Base-by-base conservation (phyloP, 1,284 basidiomycete genomes). In the Veloporphyrellus conicus region DNA sequence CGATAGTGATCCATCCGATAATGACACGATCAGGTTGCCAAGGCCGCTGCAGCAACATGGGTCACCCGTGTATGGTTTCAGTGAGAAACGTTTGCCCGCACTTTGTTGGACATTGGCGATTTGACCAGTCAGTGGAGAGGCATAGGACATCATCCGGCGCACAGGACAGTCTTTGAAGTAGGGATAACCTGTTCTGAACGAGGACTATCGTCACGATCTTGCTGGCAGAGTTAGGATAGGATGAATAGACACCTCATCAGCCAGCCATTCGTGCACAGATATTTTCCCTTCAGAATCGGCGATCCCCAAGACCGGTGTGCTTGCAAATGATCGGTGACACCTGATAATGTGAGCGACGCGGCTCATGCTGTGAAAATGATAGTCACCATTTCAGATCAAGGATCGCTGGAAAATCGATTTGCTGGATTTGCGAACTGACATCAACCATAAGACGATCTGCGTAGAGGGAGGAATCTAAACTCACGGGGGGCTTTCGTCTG, bases 351-450 rank as follows among this genome's bases (percentile, higher is more conserved):
- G 41, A 47, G 49, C n/a, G 25, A 38, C n/a, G 12, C 1, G 15
- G 23, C 23, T n/a, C 37, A 15, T 22, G 6, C 16, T 18, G 27
- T 25, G 31, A 42, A 11, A 18, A 16, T 9, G 1, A 22, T n/a
- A n/a, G 22, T 67, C 55, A 90, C 93, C 93, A 97, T 76, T 95
- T 95, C 76, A 91, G 83, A 62, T 97, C 93, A n/a, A 88, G 74
- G 22, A 97, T 78, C 10, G 92, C 93, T 1, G 91, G 83, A 12
- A 88, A 72, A 47, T 86, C 76, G 34, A 91, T 74, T 19, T 82
- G 71, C 59, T 93, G 85, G 3, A 86, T 59, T 57, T 84, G 75
- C 8, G 70, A 66, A 48, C 90, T 93, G 53, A 28, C 43, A 22
- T 18, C 50, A 58, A 23, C 6, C n/a, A 22, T 50, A 5, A 55